A percentile compares a stretch with the other conserved stretches of the same genome.
phyloP scores from a whole-genome alignment of 192 early-diverging fungal species.

The Coemansia sp. region DNA sequence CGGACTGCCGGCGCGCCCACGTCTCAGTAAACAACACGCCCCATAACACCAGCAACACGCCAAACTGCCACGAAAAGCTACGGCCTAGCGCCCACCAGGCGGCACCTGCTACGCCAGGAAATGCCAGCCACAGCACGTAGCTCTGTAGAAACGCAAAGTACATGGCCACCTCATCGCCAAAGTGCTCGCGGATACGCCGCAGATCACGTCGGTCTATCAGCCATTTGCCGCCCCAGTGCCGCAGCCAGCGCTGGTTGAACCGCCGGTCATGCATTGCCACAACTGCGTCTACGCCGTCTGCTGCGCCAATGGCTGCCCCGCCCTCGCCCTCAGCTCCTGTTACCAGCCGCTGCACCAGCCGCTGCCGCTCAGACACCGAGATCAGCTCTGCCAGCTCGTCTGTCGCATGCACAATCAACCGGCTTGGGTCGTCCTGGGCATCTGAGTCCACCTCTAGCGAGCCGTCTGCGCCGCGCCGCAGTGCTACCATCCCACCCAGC shows the following conservation, averaged over 20 bases:
- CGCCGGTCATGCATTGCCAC: slow-evolving; percentile 77
- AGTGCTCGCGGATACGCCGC: slow-evolving; percentile 71
- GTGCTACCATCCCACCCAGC: slow-evolving; percentile 61
- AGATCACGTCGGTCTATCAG: slow-evolving; percentile 71
- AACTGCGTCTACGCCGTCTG: slow-evolving; percentile 47
- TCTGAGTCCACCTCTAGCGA: slow-evolving; percentile 37
- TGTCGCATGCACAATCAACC: slow-evolving; percentile 19
- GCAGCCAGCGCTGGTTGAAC: slow-evolving; percentile 82
- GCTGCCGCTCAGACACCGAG: slow-evolving; percentile 34
- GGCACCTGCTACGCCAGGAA: slow-evolving; percentile 67
- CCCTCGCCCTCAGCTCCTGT: slow-evolving; percentile 34
- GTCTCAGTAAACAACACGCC: slow-evolving; percentile 70
- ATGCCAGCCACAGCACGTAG: slow-evolving; percentile 75
- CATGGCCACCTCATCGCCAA: slow-evolving; percentile 89
- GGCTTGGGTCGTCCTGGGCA: slow-evolving; percentile 34
- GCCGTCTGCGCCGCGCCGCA: slow-evolving; percentile 26
- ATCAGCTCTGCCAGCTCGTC: slow-evolving; percentile 17
- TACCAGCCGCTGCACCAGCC: slow-evolving; percentile 41
- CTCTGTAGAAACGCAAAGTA: slow-evolving; percentile 95
- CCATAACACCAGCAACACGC: slow-evolving; percentile 67
- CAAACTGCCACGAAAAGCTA: slow-evolving; percentile 66
- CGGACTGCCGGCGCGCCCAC: slow-evolving; percentile 78
- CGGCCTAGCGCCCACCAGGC: slow-evolving; percentile 57
- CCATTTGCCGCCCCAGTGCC: slow-evolving; percentile 80
- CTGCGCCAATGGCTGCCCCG: slow-evolving; percentile 55